Evolutionary conservation across 164 flowering plant species (phyloP), one percentile per base, ranked within the genome.

Genomic region (Cinnamomum chago): DNA sequence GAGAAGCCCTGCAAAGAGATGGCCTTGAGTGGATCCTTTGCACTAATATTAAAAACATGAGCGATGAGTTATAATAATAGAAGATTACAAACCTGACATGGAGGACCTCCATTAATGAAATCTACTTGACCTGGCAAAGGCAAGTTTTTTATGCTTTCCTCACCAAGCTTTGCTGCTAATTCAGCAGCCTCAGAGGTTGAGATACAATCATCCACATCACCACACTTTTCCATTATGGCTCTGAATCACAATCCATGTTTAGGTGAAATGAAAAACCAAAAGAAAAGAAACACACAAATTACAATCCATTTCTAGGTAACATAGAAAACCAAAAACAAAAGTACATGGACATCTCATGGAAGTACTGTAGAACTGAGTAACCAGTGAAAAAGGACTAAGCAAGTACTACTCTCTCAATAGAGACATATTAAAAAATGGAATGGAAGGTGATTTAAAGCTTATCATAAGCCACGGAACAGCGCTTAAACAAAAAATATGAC

Each of bases 101-200:
- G 99, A 70, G 97, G 99, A 9, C 99, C 99, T 70, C 99, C 99
- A 83, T 90, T 92, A 72, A 95, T 95, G 80, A 93, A 93, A 74
- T 92, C 99, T 15, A 95, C 99, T 84, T 90, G 88, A 50, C 99
- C 99, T n/a, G 98, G 99, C 51, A 82, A 58, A 3, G 99, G 99
- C 82, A 95, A 80, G 80, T 82, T 83, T 14, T 79, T 78, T 18
- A 87, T 77, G 50, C 82, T 88, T 65, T 87, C 81, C 79, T 90
- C 89, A 70, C 80, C 80, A 70, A 95, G 83, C 67, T 73, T 11
- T 55, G 85, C 85, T 25, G 89, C 93, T 65, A 86, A 72, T 33
- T 93, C 95, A 58, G 85, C 81, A 76, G 97, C 98, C 70, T 93
- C 97, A 22, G 90, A 67, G 72, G 97, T 89, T 7, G 95, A 84